Evolutionary conservation across 176 grass and related monocot genomes (phyloP).

Genomic region (Phyllostachys edulis): DNA sequence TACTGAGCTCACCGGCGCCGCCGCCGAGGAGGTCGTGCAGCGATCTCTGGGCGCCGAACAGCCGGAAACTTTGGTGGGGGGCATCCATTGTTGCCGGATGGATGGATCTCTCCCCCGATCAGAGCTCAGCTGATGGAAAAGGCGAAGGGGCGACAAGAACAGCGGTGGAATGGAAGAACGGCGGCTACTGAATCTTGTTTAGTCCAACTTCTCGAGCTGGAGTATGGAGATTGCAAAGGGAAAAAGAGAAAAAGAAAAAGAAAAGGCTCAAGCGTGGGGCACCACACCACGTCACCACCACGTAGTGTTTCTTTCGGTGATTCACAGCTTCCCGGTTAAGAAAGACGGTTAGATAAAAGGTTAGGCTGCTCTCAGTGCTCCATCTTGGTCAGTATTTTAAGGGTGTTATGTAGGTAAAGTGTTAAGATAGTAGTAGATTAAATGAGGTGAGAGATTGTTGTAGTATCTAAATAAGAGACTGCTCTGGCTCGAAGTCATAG

Average conservation of each 20-base stretch:
- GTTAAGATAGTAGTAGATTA: no score
- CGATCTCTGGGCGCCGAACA: constrained; percentile 42
- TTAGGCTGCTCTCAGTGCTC: no score
- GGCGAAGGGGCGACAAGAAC: background rate
- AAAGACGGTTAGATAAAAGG: no score
- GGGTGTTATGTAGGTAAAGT: no score
- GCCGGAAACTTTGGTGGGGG: background rate
- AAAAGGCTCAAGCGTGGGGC: background rate
- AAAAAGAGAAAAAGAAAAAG: background rate
- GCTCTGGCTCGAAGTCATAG: no score
- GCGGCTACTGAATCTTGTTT: background rate
- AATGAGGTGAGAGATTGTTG: no score
- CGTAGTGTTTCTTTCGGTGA: no score
- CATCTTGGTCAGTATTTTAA: no score
- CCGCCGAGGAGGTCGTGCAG: constrained; percentile 52
- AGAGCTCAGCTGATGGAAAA: background rate
- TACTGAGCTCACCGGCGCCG: constrained; percentile 32
- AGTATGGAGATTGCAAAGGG: background rate
- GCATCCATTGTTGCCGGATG: constrained; percentile 28
- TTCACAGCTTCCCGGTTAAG: no score
- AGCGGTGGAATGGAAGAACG: constrained; percentile 2
- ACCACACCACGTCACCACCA: background rate
- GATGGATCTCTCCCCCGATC: background rate
- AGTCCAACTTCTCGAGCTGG: background rate
- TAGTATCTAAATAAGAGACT: no score